These are phyloP conservation scores for Colletotrichum camelliae DNA, from an alignment of 2,329 filamentous ascomycete species.

Conservation along the genomic window DNA sequence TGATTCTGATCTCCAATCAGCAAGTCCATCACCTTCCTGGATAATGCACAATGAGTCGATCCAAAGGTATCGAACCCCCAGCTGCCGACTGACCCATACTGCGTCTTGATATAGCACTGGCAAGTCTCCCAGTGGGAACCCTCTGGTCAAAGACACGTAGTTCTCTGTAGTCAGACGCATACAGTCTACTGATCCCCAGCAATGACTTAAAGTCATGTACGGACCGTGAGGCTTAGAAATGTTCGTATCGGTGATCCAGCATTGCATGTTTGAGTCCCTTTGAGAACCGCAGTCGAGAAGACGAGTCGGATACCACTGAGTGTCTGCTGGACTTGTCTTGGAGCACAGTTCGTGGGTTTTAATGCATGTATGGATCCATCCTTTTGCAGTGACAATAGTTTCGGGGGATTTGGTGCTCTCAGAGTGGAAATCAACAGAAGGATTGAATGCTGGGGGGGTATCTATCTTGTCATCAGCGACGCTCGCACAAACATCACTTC, in stretches of 20 bases:
- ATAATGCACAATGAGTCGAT: background rate
- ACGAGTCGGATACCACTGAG: background rate
- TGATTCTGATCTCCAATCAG: background rate
- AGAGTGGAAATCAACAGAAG: fast-evolving
- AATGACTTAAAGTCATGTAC: background rate
- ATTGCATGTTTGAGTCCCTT: background rate
- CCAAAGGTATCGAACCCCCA: background rate
- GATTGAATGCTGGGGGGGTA: fast-evolving
- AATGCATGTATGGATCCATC: background rate
- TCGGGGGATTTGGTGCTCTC: fast-evolving
- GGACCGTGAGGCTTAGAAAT: background rate
- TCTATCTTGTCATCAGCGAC: background rate
- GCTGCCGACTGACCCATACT: background rate
- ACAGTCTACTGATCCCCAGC: background rate
- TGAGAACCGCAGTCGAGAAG: background rate
- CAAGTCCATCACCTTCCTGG: background rate
- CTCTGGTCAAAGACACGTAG: no score
- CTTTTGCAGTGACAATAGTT: fast-evolving
- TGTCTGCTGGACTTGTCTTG: fast-evolving
- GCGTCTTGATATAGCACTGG: background rate
- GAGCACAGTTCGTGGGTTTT: background rate
- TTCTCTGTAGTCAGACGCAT: background rate
- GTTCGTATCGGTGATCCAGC: background rate
- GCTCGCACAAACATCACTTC: fast-evolving
- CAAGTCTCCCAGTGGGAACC: background rate